A percentile compares a stretch with the other conserved stretches of the same genome.
These are phyloP conservation scores for Eragrostis tef DNA, from an alignment of 202 grass and related monocot species.

Conservation along the genomic window DNA sequence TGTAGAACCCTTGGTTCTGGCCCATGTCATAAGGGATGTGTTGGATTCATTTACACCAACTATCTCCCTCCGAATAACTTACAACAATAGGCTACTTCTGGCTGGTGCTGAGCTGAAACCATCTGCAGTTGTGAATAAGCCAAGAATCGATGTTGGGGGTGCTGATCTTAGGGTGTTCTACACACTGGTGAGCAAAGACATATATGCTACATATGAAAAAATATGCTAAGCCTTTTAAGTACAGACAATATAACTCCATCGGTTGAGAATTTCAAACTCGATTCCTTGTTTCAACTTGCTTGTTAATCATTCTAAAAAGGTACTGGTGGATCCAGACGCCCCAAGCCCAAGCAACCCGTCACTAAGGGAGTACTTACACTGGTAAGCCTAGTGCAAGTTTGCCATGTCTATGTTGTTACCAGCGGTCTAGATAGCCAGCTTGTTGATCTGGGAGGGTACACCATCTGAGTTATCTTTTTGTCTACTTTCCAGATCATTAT, in stretches of 20 bases:
- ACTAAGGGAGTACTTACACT: constrained; percentile 73
- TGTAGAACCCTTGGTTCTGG: constrained; percentile 57
- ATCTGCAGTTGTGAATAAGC: constrained; percentile 52
- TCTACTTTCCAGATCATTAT: not conserved
- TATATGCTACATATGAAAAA: not conserved
- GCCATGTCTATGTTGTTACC: not conserved
- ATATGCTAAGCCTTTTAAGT: not conserved
- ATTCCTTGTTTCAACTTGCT: not conserved
- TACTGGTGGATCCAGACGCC: constrained; percentile 76
- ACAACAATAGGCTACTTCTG: constrained; percentile 49
- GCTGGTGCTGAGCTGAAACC: constrained; percentile 57
- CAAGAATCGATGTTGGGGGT: constrained; percentile 65
- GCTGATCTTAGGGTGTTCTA: constrained; percentile 64
- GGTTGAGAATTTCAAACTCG: not conserved
- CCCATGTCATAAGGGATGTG: constrained; percentile 63
- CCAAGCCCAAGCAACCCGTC: constrained; percentile 75
- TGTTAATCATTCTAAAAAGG: constrained; percentile 39
- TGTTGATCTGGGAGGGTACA: not conserved
- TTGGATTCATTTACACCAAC: constrained; percentile 55
- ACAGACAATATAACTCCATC: constrained; percentile 7
- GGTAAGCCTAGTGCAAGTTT: constrained; percentile 50
- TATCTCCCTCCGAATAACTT: constrained; percentile 47
- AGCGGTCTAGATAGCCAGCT: not conserved
- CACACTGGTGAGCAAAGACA: constrained; percentile 51
- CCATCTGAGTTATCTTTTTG: not conserved